phyloP scores from a whole-genome alignment of 73 alveolate species.

The Paramecium caudatum region DNA sequence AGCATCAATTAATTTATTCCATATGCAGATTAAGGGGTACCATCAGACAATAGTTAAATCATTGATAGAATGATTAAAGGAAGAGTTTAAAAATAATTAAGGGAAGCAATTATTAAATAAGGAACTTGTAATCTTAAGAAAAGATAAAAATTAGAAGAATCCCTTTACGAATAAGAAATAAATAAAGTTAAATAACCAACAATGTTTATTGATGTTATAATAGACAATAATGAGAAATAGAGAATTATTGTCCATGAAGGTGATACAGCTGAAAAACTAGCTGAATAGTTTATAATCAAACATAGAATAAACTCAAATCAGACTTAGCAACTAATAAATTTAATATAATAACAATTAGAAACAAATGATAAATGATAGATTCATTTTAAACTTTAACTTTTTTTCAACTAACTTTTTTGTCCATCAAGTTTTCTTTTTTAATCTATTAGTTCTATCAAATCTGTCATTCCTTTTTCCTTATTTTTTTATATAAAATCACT shows the following conservation, averaged over 20 bases:
- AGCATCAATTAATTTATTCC: no score
- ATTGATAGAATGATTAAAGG: neutral
- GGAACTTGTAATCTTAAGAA: neutral
- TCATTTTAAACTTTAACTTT: constrained; percentile 16
- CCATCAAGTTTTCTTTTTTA: neutral
- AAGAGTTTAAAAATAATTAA: neutral
- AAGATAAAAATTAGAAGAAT: neutral
- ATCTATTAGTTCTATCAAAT: neutral
- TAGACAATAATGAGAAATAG: neutral
- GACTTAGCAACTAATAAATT: neutral
- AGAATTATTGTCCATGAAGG: neutral
- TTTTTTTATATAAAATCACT: neutral
- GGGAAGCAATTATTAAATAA: neutral
- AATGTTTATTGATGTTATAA: neutral
- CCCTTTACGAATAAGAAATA: neutral
- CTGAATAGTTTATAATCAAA: neutral
- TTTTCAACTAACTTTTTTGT: neutral
- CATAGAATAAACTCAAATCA: neutral
- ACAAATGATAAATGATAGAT: no score
- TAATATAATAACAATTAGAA: neutral
- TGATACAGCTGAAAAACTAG: neutral
- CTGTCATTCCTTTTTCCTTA: neutral
- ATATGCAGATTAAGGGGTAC: neutral
- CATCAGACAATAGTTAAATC: neutral
- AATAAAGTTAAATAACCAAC: neutral